These are phyloP conservation scores for Lycium ferocissimum DNA, from an alignment of 257 asterid species.

Conservation along the genomic window DNA sequence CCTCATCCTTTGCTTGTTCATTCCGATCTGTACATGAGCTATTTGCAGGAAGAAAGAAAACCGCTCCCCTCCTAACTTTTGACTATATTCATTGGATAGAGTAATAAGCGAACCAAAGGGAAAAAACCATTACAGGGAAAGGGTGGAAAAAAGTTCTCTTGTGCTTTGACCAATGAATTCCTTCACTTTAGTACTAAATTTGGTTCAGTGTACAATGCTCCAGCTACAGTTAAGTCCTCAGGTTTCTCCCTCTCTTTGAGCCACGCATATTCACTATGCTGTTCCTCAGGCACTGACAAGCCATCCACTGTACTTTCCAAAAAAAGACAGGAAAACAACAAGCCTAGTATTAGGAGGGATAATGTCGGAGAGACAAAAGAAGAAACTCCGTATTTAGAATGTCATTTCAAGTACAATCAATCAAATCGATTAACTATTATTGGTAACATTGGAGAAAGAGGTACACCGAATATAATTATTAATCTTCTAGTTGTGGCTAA, in stretches of 20 bases:
- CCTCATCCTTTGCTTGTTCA: background rate
- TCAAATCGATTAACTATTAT: background rate
- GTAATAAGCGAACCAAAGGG: background rate
- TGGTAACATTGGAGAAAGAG: background rate
- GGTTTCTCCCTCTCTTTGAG: conserved; percentile 81
- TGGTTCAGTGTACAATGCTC: conserved; percentile 69
- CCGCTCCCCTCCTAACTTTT: background rate
- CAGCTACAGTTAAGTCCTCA: conserved; percentile 57
- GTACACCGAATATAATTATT: background rate
- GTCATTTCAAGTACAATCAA: conserved; percentile 18
- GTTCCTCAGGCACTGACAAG: conserved; percentile 36
- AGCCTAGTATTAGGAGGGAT: background rate
- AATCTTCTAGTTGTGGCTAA: background rate
- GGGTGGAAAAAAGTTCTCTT: background rate
- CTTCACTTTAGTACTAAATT: conserved; percentile 50
- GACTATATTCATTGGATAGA: background rate
- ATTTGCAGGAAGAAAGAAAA: background rate
- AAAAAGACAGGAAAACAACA: background rate
- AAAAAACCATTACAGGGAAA: background rate
- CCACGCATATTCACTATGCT: conserved; percentile 63
- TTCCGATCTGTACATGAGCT: conserved; percentile 30
- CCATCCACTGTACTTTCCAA: conserved; percentile 43
- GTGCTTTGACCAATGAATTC: background rate
- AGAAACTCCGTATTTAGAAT: background rate
- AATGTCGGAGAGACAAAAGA: background rate